A percentile compares a stretch with the other conserved stretches of the same genome.
Conservation (phyloP, 257 asterid species). For the Buddleja alternifolia region DNA sequence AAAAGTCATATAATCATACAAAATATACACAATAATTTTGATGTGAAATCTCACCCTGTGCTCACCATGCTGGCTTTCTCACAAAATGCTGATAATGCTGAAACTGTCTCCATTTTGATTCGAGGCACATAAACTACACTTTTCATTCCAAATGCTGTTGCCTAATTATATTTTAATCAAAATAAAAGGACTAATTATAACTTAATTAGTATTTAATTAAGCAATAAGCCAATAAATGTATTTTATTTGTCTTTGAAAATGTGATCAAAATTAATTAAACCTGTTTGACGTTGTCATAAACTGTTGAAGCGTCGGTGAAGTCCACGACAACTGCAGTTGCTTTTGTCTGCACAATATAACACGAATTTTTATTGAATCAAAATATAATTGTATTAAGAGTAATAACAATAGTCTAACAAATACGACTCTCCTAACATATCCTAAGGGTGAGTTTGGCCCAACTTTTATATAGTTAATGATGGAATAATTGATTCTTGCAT, state of each 20-base stretch:
- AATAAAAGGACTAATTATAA: not conserved
- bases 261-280: slow-evolving; percentile 33
- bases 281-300: slow-evolving; percentile 91
- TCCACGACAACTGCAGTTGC: slow-evolving; percentile 77
- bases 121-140: slow-evolving; percentile 78
- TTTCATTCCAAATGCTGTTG: slow-evolving; percentile 86
- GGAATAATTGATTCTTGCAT: no score
- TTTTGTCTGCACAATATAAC: slow-evolving; percentile 53
- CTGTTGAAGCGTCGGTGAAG: slow-evolving; percentile 82
- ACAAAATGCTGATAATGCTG: slow-evolving; percentile 80
- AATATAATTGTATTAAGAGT: no score
- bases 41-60: slow-evolving; percentile 65
- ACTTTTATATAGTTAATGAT: no score
- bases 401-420: no score
- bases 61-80: slow-evolving; percentile 98
- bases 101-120: slow-evolving; percentile 64
- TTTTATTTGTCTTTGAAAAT: not conserved
- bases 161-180: slow-evolving; percentile 37
- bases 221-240: not conserved
- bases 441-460: no score
- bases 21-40: not conserved
- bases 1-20: not conserved
- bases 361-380: no score
- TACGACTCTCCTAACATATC: no score
- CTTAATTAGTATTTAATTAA: not conserved